Conservation (phyloP, 768 basidiomycete genomes). For the Clathrus columnatus region DNA sequence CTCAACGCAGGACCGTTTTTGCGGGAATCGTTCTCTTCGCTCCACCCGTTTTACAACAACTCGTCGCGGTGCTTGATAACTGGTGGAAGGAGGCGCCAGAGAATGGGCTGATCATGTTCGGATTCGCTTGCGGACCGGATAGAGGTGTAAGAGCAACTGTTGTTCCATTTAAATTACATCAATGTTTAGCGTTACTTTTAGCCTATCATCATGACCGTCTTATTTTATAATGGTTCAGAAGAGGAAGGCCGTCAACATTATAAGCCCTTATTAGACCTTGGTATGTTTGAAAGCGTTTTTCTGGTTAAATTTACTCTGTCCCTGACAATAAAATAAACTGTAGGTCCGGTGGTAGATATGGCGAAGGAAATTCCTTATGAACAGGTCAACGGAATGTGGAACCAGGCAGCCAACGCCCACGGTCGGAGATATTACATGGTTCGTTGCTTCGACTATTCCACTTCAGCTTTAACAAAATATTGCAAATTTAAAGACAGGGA, state of each 20-base stretch:
- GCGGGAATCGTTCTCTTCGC: slow-evolving; percentile 33
- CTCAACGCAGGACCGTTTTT: slow-evolving; percentile 40
- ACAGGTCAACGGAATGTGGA: slow-evolving; percentile 35
- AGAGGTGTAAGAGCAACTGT: slow-evolving; percentile 29
- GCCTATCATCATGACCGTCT: slow-evolving; percentile 29
- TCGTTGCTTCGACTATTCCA: slow-evolving; percentile 31
- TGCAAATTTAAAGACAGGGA: neutral
- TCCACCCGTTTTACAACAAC: slow-evolving; percentile 13
- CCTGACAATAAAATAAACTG: too few relatives aligned
- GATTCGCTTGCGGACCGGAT: slow-evolving; percentile 25
- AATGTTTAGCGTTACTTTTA: too few relatives aligned
- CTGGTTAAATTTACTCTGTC: neutral
- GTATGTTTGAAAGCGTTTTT: slow-evolving; percentile 3
- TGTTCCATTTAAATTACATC: too few relatives aligned
- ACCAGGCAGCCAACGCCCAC: slow-evolving; percentile 23
- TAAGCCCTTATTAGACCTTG: slow-evolving; percentile 18
- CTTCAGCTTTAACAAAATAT: too few relatives aligned
- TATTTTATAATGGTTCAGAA: slow-evolving; percentile 25
- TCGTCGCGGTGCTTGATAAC: slow-evolving; percentile 20
- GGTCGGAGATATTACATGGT: slow-evolving; percentile 36
- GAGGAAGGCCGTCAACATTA: slow-evolving; percentile 17
- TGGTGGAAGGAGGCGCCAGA: slow-evolving; percentile 31
- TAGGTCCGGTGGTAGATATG: slow-evolving; percentile 35
- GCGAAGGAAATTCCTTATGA: slow-evolving; percentile 41
- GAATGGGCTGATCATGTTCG: slow-evolving; percentile 31